Conservation (phyloP, 1,139 yeast species). For the Saccharomycopsis crataegensis region DNA sequence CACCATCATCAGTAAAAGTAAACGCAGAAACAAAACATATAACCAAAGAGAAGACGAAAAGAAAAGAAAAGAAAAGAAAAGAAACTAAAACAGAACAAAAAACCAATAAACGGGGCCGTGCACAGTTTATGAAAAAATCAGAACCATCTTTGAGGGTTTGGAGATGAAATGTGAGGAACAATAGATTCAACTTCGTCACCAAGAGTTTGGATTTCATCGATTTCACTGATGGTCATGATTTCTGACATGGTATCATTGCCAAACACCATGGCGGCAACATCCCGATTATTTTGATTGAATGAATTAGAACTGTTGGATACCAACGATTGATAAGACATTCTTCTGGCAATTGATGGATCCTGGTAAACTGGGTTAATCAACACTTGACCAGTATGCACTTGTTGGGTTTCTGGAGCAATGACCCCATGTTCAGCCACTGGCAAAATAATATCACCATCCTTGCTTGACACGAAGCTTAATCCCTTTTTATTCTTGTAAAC, state of each 20-base stretch:
- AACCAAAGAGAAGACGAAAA: too few relatives aligned
- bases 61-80: too few relatives aligned
- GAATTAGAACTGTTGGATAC: background rate
- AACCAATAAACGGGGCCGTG: too few relatives aligned
- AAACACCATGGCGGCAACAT: background rate
- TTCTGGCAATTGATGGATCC: background rate
- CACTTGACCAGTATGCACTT: background rate
- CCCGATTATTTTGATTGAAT: background rate
- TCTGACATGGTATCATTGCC: background rate
- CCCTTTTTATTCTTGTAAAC: constrained; percentile 24
- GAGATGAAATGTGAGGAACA: constrained; percentile 13
- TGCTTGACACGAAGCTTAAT: background rate
- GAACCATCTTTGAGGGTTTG: constrained; percentile 8
- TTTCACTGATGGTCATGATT: background rate
- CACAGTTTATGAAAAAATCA: background rate
- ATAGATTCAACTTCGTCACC: constrained; percentile 9
- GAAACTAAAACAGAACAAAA: too few relatives aligned
- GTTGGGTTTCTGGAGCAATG: background rate
- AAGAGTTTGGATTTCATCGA: background rate
- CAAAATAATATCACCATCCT: constrained; percentile 18
- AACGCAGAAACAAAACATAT: too few relatives aligned
- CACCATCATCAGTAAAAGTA: too few relatives aligned
- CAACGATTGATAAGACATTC: constrained; percentile 15
- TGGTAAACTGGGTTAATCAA: constrained; percentile 13
- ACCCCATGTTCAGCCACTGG: constrained; percentile 21